These are phyloP conservation scores for Tetrahymena elliotti DNA, from an alignment of 73 alveolate species.

Conservation along the genomic window DNA sequence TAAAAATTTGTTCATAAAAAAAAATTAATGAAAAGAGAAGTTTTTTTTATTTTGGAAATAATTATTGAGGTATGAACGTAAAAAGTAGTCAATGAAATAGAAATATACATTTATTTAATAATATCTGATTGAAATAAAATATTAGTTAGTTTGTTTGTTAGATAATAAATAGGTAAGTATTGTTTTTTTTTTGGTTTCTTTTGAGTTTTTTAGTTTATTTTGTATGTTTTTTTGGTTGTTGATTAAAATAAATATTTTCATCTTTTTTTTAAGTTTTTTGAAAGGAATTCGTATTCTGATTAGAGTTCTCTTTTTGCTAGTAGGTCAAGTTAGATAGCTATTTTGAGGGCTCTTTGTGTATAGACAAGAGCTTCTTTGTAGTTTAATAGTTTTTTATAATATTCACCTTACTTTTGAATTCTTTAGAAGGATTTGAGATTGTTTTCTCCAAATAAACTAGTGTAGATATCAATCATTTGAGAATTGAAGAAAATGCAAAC, in stretches of 20 bases:
- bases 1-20: too few relatives aligned
- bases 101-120: too few relatives aligned
- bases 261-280: neutral
- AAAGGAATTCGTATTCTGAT: neutral
- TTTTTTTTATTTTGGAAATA: too few relatives aligned
- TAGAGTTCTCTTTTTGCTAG: neutral
- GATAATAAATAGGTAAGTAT: too few relatives aligned
- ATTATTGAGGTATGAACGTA: too few relatives aligned
- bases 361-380: neutral
- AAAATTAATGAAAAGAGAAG: too few relatives aligned
- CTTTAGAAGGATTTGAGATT: neutral
- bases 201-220: neutral
- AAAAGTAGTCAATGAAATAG: too few relatives aligned
- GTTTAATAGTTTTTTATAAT: neutral
- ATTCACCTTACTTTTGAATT: neutral
- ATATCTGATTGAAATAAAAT: too few relatives aligned
- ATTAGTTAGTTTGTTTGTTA: too few relatives aligned
- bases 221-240: too few relatives aligned
- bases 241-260: neutral
- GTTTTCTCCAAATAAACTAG: neutral
- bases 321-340: neutral
- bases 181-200: neutral
- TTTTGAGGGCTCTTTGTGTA: neutral
- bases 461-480: neutral
- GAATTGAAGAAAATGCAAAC: neutral